These are phyloP conservation scores for Lactarius tabidus DNA, from an alignment of 768 basidiomycete genomes.

Conservation along the genomic window DNA sequence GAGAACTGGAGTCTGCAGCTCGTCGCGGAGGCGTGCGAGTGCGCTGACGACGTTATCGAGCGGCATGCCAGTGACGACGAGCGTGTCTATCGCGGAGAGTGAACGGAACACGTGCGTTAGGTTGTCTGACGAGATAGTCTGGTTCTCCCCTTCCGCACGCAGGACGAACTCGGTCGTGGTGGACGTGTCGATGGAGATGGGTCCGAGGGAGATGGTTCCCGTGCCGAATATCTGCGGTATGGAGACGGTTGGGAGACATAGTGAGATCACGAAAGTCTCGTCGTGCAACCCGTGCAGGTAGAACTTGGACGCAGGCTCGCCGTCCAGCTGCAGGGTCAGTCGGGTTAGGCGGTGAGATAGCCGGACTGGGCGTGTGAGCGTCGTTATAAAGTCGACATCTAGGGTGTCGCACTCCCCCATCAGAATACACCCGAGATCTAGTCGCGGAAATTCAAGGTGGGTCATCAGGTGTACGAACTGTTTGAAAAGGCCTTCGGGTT, in stretches of 20 bases:
- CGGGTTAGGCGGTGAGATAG: constrained; percentile 4
- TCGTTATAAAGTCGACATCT: constrained; percentile 5
- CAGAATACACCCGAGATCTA: constrained; percentile 3
- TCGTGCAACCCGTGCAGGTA: constrained; percentile 13
- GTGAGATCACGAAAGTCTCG: constrained; percentile 2
- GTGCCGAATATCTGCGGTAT: constrained; percentile 6
- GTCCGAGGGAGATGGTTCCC: background rate
- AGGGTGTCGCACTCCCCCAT: constrained; percentile 17
- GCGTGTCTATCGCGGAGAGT: constrained; percentile 8
- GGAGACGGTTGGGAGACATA: constrained; percentile 11
- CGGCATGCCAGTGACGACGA: constrained; percentile 16
- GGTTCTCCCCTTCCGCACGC: constrained; percentile 10
- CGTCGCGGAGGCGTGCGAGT: constrained; percentile 8
- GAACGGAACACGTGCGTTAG: constrained; percentile 6
- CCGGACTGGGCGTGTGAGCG: constrained; percentile 1
- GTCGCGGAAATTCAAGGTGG: constrained; percentile 11
- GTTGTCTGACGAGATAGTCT: constrained; percentile 8
- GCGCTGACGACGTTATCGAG: constrained; percentile 12
- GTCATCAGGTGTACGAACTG: constrained; percentile 15
- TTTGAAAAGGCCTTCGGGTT: constrained; percentile 9
- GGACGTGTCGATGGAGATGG: background rate
- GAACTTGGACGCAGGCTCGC: constrained; percentile 17
- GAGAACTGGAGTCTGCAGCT: background rate
- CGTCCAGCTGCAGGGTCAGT: constrained; percentile 9
- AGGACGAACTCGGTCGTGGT: constrained; percentile 10